Evolutionary conservation across 2,329 filamentous ascomycete species (phyloP).

Genomic region (Colletotrichum coccodes): DNA sequence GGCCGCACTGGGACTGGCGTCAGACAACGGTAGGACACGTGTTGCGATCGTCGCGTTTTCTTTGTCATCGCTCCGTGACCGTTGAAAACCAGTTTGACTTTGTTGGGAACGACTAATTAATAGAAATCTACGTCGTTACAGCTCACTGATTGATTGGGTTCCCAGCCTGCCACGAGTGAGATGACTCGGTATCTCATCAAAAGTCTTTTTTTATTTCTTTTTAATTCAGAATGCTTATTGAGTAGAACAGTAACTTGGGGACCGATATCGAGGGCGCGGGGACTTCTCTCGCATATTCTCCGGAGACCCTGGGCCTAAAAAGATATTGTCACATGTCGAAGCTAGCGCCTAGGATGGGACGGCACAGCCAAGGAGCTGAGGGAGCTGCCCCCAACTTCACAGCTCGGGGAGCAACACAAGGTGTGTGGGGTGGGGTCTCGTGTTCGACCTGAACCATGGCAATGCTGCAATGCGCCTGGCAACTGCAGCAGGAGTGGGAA

Average conservation of each 20-base stretch:
- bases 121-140: background rate
- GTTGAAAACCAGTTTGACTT: conserved; percentile 17
- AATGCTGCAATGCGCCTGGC: background rate
- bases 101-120: conserved; percentile 5
- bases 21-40: conserved; percentile 23
- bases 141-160: background rate
- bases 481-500: conserved; percentile 1
- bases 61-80: conserved; percentile 22
- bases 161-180: background rate
- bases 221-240: too few relatives aligned
- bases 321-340: conserved; percentile 32
- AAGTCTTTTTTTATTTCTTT: too few relatives aligned
- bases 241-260: background rate
- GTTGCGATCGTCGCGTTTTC: background rate
- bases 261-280: background rate
- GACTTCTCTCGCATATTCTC: background rate
- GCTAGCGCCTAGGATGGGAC: conserved; percentile 22
- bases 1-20: conserved; percentile 3
- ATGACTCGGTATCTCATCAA: background rate
- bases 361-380: conserved; percentile 26
- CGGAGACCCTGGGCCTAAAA: background rate
- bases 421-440: conserved; percentile 27
- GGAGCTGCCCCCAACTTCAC: conserved; percentile 22
- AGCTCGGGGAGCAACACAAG: conserved; percentile 9
- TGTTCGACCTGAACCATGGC: conserved; percentile 13